A percentile compares a stretch with the other conserved stretches of the same genome.
Conservation (phyloP, 75 land plant genomes). For the Ceratopteris richardii region DNA sequence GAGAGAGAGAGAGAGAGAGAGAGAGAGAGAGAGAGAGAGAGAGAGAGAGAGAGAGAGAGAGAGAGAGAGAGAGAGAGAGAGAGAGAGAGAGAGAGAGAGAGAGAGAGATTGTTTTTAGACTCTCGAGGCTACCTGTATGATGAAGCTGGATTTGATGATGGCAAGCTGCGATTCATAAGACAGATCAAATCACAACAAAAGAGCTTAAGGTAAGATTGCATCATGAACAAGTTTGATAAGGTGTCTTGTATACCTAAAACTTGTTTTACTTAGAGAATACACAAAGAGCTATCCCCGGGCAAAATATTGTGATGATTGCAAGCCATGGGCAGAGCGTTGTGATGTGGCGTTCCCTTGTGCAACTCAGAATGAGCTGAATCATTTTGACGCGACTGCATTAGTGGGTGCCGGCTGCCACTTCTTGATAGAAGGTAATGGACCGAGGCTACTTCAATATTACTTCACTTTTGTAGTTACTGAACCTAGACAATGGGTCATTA, state of each 20-base stretch:
- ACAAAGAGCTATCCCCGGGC: constrained; percentile 79
- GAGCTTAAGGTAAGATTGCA: constrained; percentile 70
- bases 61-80: background rate
- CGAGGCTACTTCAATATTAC: background rate
- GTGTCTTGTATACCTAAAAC: background rate
- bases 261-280: constrained; percentile 56
- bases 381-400: constrained; percentile 82
- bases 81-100: too few species aligned
- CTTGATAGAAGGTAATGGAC: constrained; percentile 85
- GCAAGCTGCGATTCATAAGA: constrained; percentile 61
- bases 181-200: constrained; percentile 79
- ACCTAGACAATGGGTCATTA: constrained; percentile 12
- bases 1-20: too few species aligned
- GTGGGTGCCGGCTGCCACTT: constrained; percentile 89
- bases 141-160: constrained; percentile 91
- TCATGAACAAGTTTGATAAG: background rate
- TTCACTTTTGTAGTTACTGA: background rate
- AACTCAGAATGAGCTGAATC: constrained; percentile 92
- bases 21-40: too few species aligned
- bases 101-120: constrained; percentile 37
- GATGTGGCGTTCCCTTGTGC: constrained; percentile 99
- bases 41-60: too few species aligned
- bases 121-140: constrained; percentile 87
- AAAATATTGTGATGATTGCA: constrained; percentile 84
- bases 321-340: constrained; percentile 97